These are phyloP conservation scores for Epichloe amarillans DNA, from an alignment of 2,329 filamentous ascomycete species.

Conservation along the genomic window DNA sequence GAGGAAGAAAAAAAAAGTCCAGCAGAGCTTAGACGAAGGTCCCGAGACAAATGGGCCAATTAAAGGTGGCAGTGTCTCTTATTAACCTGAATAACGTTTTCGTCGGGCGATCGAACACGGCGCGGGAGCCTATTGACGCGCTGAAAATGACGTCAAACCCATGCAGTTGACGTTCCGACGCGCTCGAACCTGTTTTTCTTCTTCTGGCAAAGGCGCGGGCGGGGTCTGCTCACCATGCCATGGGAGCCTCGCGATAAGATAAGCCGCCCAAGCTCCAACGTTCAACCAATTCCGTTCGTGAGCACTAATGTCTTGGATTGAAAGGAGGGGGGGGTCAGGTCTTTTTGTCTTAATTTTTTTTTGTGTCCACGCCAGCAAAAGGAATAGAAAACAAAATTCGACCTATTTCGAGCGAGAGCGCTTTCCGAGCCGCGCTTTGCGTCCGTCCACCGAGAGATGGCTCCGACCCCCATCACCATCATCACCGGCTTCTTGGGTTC, in stretches of 20 bases:
- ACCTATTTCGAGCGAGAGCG: not conserved
- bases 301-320: not conserved
- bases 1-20: not conserved
- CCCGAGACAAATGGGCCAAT: no score
- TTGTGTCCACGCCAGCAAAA: not conserved
- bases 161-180: not conserved
- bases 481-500: conserved; percentile 93
- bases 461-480: conserved; percentile 80
- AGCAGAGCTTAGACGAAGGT: no score
- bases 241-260: not conserved
- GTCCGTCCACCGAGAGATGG: conserved; percentile 26
- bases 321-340: no score
- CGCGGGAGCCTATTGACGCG: not conserved
- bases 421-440: not conserved
- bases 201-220: not conserved
- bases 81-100: no score
- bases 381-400: not conserved
- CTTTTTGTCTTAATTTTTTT: not conserved
- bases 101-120: no score
- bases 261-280: not conserved
- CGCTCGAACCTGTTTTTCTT: not conserved
- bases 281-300: not conserved
- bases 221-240: not conserved
- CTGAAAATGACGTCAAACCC: conserved; percentile 1
- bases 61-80: no score